phyloP scores from a whole-genome alignment of 768 basidiomycete species.

The Mycena epipterygia region DNA sequence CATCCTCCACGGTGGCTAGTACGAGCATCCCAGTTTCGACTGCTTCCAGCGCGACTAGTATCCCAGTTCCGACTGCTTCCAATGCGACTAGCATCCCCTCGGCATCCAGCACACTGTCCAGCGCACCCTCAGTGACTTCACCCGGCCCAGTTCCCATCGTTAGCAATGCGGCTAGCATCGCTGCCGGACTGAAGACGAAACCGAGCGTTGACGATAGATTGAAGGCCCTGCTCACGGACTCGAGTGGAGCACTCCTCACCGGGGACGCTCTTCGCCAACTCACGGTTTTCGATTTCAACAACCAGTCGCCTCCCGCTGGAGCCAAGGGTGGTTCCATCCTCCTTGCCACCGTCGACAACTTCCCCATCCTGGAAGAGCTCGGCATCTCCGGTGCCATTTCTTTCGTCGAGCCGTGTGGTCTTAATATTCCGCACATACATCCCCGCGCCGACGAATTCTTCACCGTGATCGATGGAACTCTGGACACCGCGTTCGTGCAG shows the following conservation, averaged over 20 bases:
- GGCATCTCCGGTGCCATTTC: too few species aligned
- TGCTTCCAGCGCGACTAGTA: too few species aligned
- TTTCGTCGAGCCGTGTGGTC: too few species aligned
- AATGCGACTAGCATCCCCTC: too few species aligned
- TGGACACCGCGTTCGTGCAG: background rate
- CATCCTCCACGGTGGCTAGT: too few species aligned
- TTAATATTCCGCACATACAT: background rate
- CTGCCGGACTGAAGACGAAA: background rate
- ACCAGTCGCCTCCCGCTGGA: background rate
- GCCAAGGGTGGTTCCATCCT: constrained; percentile 19
- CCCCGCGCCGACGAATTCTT: background rate
- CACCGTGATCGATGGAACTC: background rate
- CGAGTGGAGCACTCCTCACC: background rate
- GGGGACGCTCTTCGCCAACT: background rate
- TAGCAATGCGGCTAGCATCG: constrained; percentile 5
- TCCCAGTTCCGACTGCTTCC: too few species aligned
- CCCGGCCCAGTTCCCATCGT: background rate
- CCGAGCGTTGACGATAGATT: background rate
- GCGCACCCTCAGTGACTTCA: background rate
- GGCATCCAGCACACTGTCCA: too few species aligned
- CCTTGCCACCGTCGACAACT: background rate
- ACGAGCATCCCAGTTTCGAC: too few species aligned
- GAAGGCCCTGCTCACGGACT: background rate
- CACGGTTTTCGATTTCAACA: background rate
- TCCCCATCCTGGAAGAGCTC: too few species aligned